Evolutionary conservation across 1,139 yeast species (phyloP), one percentile per base, ranked within the genome.

Genomic region (Eremothecium coryli): DNA sequence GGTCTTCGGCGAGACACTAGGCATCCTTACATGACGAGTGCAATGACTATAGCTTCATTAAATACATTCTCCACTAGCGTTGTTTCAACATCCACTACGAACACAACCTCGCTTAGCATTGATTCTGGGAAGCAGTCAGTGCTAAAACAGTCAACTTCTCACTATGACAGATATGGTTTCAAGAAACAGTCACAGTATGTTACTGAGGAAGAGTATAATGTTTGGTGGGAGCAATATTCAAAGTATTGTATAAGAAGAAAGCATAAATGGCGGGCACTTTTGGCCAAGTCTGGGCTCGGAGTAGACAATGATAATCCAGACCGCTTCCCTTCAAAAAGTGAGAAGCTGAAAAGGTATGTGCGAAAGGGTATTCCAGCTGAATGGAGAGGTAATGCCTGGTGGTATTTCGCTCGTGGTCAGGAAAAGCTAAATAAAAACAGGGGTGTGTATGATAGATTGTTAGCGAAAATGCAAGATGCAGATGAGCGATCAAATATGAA

Each of bases 311-410:
- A 62, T 28, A 38, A 40, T 12, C 56, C 56, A 5, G 38, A 32
- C 17, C 40, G 49, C 14, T 88, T 85, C 52, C 97, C 97, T 0
- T 79, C 95, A 0, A 73, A 72, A 41, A 80, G 90, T 7, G 93
- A 82, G 41, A 86, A 82, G 48, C 68, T 86, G 42, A 81, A 82
- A 52, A 72, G 93, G 42, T 76, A 84, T 52, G 73, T 90, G 10
- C 70, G 97, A 38, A 80, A 82, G 54, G 98, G 98, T 5, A 79
- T 90, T 7, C 97, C 98, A 0, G 88, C 95, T 0, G 95, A 85
- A 54, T 88, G 96, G 95, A 65, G 98, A 46, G 98, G 97, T 0
- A 75, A 74, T 46, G 96, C 96, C 1, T 90, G 98, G 98, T 90
- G 90, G 66, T 80, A 75, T 63, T 88, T 84, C 57, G 94, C 94